phyloP scores from a whole-genome alignment of 768 basidiomycete genomes.

The Cubamyces sp. region DNA sequence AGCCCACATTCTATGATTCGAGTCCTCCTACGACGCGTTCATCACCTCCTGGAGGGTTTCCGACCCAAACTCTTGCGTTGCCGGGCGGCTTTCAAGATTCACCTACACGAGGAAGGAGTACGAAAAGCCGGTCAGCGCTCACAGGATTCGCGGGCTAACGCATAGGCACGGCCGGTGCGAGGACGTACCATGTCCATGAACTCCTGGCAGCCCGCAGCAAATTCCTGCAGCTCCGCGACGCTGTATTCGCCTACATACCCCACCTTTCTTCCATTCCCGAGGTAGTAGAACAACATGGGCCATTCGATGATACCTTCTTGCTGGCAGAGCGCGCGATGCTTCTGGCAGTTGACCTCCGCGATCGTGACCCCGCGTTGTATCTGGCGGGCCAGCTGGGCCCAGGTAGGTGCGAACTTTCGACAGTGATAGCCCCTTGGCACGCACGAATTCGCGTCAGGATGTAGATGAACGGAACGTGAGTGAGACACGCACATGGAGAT shows the following conservation, averaged over 20 bases:
- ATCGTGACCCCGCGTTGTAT: slow-evolving; percentile 76
- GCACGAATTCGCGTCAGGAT: not conserved
- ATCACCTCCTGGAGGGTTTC: slow-evolving; percentile 85
- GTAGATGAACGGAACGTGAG: too few relatives aligned
- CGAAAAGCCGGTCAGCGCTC: not conserved
- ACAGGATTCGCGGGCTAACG: slow-evolving; percentile 29
- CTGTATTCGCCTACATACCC: slow-evolving; percentile 80
- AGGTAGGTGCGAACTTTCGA: slow-evolving; percentile 87
- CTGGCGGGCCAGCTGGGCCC: slow-evolving; percentile 71
- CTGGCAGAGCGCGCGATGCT: slow-evolving; percentile 66
- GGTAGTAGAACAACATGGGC: slow-evolving; percentile 79
- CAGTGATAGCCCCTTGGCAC: slow-evolving; percentile 84
- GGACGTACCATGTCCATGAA: slow-evolving; percentile 54
- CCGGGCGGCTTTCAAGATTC: slow-evolving; percentile 66
- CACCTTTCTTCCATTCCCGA: slow-evolving; percentile 52
- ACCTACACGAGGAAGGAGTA: slow-evolving; percentile 13
- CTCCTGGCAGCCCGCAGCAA: slow-evolving; percentile 73
- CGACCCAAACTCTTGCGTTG: slow-evolving; percentile 70
- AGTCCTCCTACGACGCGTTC: slow-evolving; percentile 70
- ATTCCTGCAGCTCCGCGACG: slow-evolving; percentile 70
- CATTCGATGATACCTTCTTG: slow-evolving; percentile 74
- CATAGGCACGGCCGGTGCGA: not conserved
- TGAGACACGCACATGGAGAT: slow-evolving; percentile 77
- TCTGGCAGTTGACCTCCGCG: slow-evolving; percentile 90
- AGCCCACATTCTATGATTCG: slow-evolving; percentile 63